Evolutionary conservation across 202 grass and related monocot species (phyloP), one percentile per base, ranked within the genome.

Genomic region (Bolboschoenoplectus hybrid): DNA sequence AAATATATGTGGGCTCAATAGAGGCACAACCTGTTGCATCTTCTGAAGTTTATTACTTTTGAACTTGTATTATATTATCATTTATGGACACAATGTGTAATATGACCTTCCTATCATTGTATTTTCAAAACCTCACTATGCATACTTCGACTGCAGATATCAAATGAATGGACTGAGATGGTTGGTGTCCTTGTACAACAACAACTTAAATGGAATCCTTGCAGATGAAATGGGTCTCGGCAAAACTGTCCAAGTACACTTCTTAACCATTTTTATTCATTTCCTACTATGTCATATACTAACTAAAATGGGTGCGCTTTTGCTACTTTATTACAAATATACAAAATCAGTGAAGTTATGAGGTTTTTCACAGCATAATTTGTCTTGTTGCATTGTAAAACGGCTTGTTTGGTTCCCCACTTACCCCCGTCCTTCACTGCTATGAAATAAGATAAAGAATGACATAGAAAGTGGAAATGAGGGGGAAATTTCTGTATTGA

Each of bases 191-290:
- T 85, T 98, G 87, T 98, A 98, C 85, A 98, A 98, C 75, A 98
- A 98, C 82, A 91, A 95, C 83, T 91, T 98, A 85, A 98, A 98
- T 79, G 95, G 95, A 83, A 98, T 98, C 87, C 87, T 98, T 87
- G 95, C 95, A 74, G 95, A 98, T 91, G 95, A 98, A 90, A 98
- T 98, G 95, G 95, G 95, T 82, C 95, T 98, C 79, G 95, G 95
- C 69, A 98, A 98, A 98, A 98, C 95, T 88, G 95, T 98, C 71
- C 95, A 98, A 90, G 97, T 99, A 91, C 83, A 36, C 7, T 52
- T 63, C 79, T 67, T 61, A 86, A 51, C 66, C 47, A 50, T 87
- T 3, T 88, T 72, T 43, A 84, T 46, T 85, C 16, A 63, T 85
- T 38, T 97, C 52, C 72, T 85, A 44, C 45, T 84, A 55, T 80